Evolutionary conservation across 2,329 filamentous ascomycete species (phyloP).

Genomic region (Penicillium capsulatum): DNA sequence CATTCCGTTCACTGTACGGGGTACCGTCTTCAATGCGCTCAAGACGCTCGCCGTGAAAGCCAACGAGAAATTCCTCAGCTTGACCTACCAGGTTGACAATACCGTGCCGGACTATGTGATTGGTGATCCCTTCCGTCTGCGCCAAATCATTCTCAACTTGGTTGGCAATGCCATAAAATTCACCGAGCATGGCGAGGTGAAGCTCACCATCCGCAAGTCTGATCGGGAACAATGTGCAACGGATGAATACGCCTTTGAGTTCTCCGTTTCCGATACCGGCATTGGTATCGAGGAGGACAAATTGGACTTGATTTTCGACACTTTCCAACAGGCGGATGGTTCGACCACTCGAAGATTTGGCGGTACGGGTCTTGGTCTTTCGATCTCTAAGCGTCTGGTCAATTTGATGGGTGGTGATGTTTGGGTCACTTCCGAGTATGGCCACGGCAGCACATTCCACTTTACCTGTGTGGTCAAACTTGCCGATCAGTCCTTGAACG

Average conservation of each 20-base stretch:
- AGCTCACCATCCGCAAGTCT: conserved; percentile 78
- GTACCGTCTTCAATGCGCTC: conserved; percentile 93
- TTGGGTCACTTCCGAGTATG: conserved; percentile 91
- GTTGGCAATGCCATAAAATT: conserved; percentile 99
- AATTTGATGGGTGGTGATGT: conserved; percentile 95
- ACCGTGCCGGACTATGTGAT: conserved; percentile 93
- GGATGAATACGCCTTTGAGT: conserved; percentile 89
- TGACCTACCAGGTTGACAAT: conserved; percentile 90
- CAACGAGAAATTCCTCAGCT: conserved; percentile 88
- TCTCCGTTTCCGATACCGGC: conserved; percentile 91
- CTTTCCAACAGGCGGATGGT: conserved; percentile 96
- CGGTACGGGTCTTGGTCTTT: conserved; percentile 86
- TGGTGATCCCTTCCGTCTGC: conserved; percentile 90
- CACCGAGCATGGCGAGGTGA: conserved; percentile 93
- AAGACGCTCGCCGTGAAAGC: conserved; percentile 97
- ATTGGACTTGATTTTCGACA: conserved; percentile 95
- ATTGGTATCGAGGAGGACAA: conserved; percentile 96
- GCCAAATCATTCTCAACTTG: conserved; percentile 94
- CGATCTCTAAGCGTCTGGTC: conserved; percentile 90
- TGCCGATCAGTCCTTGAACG: conserved; percentile 70
- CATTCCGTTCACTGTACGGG: conserved; percentile 89
- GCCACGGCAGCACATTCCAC: conserved; percentile 89
- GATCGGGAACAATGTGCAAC: conserved; percentile 61
- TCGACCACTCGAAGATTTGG: conserved; percentile 96
- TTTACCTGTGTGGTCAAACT: conserved; percentile 91